Evolutionary conservation across 2,329 filamentous ascomycete genomes (phyloP).

Genomic region (Xylariaceae sp.): DNA sequence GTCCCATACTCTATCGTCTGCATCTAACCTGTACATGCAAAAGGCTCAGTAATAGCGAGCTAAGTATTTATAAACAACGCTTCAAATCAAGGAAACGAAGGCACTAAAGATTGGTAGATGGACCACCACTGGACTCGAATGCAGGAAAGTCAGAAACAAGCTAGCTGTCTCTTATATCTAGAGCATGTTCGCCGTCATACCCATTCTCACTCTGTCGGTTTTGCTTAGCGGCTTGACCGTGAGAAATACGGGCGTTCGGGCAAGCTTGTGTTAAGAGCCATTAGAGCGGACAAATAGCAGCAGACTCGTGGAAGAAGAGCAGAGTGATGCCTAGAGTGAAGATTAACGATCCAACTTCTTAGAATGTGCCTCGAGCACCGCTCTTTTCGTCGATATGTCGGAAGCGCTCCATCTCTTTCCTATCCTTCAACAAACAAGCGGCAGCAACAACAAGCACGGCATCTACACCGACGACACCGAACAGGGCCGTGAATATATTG

Average conservation of each 20-base stretch:
- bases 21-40: constrained; percentile 12
- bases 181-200: background rate
- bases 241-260: background rate
- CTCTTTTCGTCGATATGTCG: constrained; percentile 82
- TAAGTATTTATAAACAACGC: constrained; percentile 12
- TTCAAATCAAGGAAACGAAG: constrained; percentile 19
- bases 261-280: no score
- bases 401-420: constrained; percentile 80
- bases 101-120: background rate
- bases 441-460: constrained; percentile 72
- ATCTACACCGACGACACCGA: constrained; percentile 78
- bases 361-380: constrained; percentile 59
- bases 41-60: background rate
- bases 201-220: no score
- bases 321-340: background rate
- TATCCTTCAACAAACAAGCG: constrained; percentile 79
- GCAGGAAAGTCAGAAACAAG: background rate
- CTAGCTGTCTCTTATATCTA: background rate
- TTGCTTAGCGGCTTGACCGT: background rate
- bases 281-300: background rate
- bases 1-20: constrained; percentile 7
- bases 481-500: constrained; percentile 78
- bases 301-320: background rate
- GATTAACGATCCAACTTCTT: constrained; percentile 29
- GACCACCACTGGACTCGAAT: background rate